Conservation (phyloP, 225 moss, liverwort and hornwort species). For the Physcomitrellopsis africana region DNA sequence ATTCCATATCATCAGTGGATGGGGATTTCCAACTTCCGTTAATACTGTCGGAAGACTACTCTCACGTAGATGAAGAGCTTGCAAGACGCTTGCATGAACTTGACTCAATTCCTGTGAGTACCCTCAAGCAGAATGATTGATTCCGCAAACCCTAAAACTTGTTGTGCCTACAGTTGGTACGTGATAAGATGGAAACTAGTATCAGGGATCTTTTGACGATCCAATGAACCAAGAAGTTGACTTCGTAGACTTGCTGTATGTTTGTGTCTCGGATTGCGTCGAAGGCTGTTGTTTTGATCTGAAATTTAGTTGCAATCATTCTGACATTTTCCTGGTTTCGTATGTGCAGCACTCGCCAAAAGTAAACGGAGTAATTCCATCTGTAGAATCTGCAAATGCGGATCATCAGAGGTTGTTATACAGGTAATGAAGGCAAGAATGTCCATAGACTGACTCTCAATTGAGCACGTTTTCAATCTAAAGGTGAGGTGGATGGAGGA, state of each 20-base stretch:
- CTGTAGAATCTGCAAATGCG: constrained; percentile 55
- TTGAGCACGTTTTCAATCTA: background rate
- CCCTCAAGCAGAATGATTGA: too few relatives aligned
- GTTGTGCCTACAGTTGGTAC: background rate
- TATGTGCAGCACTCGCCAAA: constrained; percentile 63
- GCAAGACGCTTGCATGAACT: constrained; percentile 65
- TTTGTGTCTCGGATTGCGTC: background rate
- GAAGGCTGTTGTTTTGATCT: background rate
- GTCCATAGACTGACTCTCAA: background rate
- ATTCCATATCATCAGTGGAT: constrained; percentile 33
- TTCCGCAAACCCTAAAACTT: background rate
- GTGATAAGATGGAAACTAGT: background rate
- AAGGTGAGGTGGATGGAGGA: background rate
- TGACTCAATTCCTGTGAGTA: constrained; percentile 65
- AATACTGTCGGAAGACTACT: constrained; percentile 59
- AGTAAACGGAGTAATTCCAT: constrained; percentile 65
- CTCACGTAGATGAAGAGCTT: constrained; percentile 66
- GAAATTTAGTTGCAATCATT: background rate
- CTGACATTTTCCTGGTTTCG: background rate
- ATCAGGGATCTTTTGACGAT: background rate
- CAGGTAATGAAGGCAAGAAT: constrained; percentile 33
- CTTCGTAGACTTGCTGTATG: background rate
- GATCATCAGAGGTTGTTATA: constrained; percentile 69
- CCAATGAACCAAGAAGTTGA: background rate
- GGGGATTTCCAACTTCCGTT: constrained; percentile 58